Percentiles rank a stretch among this genome's conserved stretches.
Evolutionary conservation across 345 rosid species (phyloP).

Genomic region (Eucalyptus sp.): DNA sequence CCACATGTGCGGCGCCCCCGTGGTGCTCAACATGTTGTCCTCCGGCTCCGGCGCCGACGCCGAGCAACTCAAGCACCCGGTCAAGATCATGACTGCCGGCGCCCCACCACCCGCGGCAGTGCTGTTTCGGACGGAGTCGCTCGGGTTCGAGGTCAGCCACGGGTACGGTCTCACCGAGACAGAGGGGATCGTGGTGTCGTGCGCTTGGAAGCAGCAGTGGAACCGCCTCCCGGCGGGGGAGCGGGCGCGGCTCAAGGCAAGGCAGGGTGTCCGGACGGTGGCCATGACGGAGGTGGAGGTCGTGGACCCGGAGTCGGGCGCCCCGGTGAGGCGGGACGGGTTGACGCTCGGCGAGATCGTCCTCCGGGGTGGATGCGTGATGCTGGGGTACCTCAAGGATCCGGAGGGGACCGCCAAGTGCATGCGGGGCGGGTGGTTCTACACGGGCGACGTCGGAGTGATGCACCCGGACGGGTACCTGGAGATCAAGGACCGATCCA

Average conservation of each 20-base stretch:
- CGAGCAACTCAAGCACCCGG: slow-evolving; percentile 25
- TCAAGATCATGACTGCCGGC: slow-evolving; percentile 62
- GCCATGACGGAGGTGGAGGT: slow-evolving; percentile 44
- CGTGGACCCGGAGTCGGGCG: slow-evolving; percentile 35
- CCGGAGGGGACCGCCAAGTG: slow-evolving; percentile 34
- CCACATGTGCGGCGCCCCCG: slow-evolving; percentile 88
- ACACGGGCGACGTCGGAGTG: slow-evolving; percentile 66
- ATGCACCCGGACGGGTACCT: slow-evolving; percentile 55
- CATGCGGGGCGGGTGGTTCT: slow-evolving; percentile 52
- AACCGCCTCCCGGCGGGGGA: slow-evolving; percentile 42
- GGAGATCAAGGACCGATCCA: slow-evolving; percentile 62
- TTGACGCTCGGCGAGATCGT: slow-evolving; percentile 51
- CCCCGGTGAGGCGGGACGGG: slow-evolving; percentile 50
- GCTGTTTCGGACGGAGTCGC: slow-evolving; percentile 40
- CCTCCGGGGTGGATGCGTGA: slow-evolving; percentile 49
- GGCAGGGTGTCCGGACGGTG: slow-evolving; percentile 56
- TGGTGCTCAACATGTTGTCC: slow-evolving; percentile 68
- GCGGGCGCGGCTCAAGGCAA: slow-evolving; percentile 47
- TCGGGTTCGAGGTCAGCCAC: slow-evolving; percentile 60
- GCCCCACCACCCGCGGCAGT: slow-evolving; percentile 79
- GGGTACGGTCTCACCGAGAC: slow-evolving; percentile 76
- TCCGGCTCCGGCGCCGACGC: neutral
- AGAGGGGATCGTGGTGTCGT: slow-evolving; percentile 41
- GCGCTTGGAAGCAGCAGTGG: slow-evolving; percentile 79
- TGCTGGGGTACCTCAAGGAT: slow-evolving; percentile 78